Evolutionary conservation across 495 filamentous ascomycete genomes (phyloP).

Genomic region (Daldinia concentrica): DNA sequence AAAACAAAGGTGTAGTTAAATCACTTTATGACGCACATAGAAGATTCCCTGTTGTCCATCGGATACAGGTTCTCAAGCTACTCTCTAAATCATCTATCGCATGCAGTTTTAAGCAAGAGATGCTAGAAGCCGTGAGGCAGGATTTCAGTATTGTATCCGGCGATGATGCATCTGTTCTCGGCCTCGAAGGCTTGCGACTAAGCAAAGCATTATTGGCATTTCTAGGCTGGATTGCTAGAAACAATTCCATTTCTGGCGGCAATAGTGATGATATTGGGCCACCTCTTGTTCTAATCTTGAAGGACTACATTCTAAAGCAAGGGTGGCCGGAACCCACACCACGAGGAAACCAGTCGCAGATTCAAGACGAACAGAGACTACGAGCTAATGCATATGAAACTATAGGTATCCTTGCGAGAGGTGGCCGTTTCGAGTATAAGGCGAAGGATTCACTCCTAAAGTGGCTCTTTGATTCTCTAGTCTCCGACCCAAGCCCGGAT

Average conservation of each 20-base stretch:
- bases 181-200: conserved; percentile 76
- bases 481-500: conserved; percentile 77
- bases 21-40: conserved; percentile 77
- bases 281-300: conserved; percentile 74
- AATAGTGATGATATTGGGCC: conserved; percentile 69
- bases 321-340: conserved; percentile 76
- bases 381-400: conserved; percentile 83
- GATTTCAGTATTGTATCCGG: conserved; percentile 59
- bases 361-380: conserved; percentile 69
- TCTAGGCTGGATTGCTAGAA: conserved; percentile 83
- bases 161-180: conserved; percentile 53
- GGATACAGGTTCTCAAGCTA: conserved; percentile 75
- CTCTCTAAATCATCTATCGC: conserved; percentile 77
- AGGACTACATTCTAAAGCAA: conserved; percentile 78
- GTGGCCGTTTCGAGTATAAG: conserved; percentile 57
- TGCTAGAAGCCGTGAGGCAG: conserved; percentile 74
- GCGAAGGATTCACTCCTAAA: conserved; percentile 67
- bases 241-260: conserved; percentile 67
- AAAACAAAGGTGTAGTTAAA: conserved; percentile 69
- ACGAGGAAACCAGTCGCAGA: conserved; percentile 50
- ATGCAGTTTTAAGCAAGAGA: conserved; percentile 69
- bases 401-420: conserved; percentile 79
- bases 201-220: conserved; percentile 87
- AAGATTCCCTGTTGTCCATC: conserved; percentile 73
- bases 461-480: conserved; percentile 85